A percentile compares a stretch with the other conserved stretches of the same genome.
These are phyloP conservation scores for Trypanosoma avium DNA, from an alignment of 208 protist species.

Conservation along the genomic window DNA sequence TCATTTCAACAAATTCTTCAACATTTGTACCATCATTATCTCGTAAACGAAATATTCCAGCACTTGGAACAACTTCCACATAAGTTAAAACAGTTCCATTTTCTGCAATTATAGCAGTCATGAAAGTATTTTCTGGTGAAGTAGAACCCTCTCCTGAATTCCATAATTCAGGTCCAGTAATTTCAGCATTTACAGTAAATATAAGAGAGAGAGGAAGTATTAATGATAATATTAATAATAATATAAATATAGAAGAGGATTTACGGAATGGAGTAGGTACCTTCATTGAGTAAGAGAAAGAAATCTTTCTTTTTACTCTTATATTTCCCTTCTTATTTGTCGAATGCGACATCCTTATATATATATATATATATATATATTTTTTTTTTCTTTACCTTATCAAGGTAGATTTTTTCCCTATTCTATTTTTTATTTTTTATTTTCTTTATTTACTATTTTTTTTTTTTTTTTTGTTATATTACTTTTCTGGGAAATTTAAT, in stretches of 20 bases:
- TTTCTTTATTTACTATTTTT: not conserved
- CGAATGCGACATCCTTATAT: too few relatives aligned
- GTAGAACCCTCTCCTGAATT: not conserved
- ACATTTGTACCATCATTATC: not conserved
- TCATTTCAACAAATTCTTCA: not conserved
- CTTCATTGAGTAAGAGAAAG: not conserved
- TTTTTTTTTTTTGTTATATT: conserved; percentile 9
- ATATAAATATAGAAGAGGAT: not conserved
- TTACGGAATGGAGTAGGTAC: not conserved
- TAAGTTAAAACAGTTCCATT: not conserved
- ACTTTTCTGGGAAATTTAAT: not conserved
- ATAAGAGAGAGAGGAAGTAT: not conserved
- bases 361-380: not conserved
- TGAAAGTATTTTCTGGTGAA: not conserved
- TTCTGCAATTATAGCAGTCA: not conserved
- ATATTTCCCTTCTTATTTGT: too few relatives aligned
- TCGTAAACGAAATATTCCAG: not conserved
- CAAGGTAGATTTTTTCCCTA: not conserved
- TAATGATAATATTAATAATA: not conserved
- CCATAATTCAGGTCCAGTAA: not conserved
- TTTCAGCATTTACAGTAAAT: not conserved
- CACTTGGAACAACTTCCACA: not conserved
- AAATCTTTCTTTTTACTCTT: not conserved
- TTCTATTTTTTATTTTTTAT: not conserved
- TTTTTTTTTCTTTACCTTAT: not conserved